Conservation (phyloP, 352 stramenopile genomes). For the Phytophthora citrophthora region DNA sequence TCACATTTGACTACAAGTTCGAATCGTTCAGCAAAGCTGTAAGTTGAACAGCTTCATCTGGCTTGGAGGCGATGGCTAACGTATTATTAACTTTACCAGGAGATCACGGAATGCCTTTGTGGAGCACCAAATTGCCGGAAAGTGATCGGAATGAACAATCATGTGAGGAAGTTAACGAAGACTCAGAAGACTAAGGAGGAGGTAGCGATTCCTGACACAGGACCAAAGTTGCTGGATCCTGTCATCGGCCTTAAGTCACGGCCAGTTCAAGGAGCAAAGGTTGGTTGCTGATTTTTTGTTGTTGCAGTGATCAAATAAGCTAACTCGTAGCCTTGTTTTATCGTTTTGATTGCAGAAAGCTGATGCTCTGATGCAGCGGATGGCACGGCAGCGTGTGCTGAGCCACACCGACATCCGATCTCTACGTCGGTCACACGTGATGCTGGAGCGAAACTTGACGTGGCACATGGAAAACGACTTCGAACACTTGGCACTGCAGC, state of each 20-base stretch:
- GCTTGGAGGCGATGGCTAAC: constrained; percentile 3
- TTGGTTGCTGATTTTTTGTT: constrained; percentile 6
- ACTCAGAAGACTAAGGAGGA: constrained; percentile 26
- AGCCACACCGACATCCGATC: constrained; percentile 53
- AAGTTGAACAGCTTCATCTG: constrained; percentile 5
- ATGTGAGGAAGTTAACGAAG: constrained; percentile 36
- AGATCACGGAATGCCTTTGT: constrained; percentile 78
- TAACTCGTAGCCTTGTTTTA: neutral
- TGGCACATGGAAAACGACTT: constrained; percentile 66
- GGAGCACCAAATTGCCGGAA: constrained; percentile 67
- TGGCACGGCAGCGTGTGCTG: constrained; percentile 59
- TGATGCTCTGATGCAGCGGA: constrained; percentile 65
- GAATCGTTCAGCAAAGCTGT: constrained; percentile 39
- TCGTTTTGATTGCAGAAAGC: constrained; percentile 44
- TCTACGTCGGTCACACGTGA: constrained; percentile 55
- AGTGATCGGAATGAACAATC: constrained; percentile 79
- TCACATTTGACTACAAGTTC: constrained; percentile 96
- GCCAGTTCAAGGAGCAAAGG: constrained; percentile 48
- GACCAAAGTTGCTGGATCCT: constrained; percentile 49
- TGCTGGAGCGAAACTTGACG: constrained; percentile 67
- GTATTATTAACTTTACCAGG: constrained; percentile 36
- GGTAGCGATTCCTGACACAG: neutral
- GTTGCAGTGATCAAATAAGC: neutral
- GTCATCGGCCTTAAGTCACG: constrained; percentile 48
- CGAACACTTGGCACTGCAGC: constrained; percentile 57